phyloP scores from a whole-genome alignment of 2,329 filamentous ascomycete species.

The Herpotrichia juniperi region DNA sequence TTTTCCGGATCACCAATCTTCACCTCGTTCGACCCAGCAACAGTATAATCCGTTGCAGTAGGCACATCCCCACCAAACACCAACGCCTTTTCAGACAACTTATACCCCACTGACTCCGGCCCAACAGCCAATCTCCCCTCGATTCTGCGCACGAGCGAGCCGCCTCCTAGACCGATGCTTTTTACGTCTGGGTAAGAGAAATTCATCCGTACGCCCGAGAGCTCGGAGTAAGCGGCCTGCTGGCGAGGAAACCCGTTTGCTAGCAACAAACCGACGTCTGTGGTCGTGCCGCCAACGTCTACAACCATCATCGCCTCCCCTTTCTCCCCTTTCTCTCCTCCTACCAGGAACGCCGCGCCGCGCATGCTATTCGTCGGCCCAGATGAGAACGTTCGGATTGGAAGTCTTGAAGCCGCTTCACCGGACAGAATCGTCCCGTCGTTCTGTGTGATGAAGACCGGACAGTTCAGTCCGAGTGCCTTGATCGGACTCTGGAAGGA shows the following conservation, averaged over 20 bases:
- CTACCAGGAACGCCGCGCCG: slow-evolving; percentile 52
- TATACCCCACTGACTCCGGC: slow-evolving; percentile 67
- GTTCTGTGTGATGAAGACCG: slow-evolving; percentile 60
- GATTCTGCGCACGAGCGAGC: slow-evolving; percentile 58
- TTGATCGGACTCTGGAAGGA: slow-evolving; percentile 55
- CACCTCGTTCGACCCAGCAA: slow-evolving; percentile 44
- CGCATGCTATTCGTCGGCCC: slow-evolving; percentile 61
- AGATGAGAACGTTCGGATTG: slow-evolving; percentile 59
- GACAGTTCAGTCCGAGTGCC: slow-evolving; percentile 52
- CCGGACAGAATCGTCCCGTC: slow-evolving; percentile 58
- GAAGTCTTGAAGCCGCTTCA: slow-evolving; percentile 53
- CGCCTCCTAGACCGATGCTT: slow-evolving; percentile 65
- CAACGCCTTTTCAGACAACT: slow-evolving; percentile 59
- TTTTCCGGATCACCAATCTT: slow-evolving; percentile 52
- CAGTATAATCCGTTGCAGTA: slow-evolving; percentile 64
- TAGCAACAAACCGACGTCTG: slow-evolving; percentile 67
- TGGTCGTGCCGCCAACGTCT: slow-evolving; percentile 71
- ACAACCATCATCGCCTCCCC: slow-evolving; percentile 64
- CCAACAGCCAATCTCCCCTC: slow-evolving; percentile 56
- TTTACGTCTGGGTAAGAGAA: slow-evolving; percentile 61
- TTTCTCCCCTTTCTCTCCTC: slow-evolving; percentile 26
- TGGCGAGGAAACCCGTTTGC: slow-evolving; percentile 68
- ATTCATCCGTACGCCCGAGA: slow-evolving; percentile 69
- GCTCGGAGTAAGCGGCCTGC: slow-evolving; percentile 65
- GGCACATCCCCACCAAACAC: slow-evolving; percentile 63